Evolutionary conservation across 2,329 filamentous ascomycete genomes (phyloP).

Genomic region (Neophaeococcomyces mojaviensis): DNA sequence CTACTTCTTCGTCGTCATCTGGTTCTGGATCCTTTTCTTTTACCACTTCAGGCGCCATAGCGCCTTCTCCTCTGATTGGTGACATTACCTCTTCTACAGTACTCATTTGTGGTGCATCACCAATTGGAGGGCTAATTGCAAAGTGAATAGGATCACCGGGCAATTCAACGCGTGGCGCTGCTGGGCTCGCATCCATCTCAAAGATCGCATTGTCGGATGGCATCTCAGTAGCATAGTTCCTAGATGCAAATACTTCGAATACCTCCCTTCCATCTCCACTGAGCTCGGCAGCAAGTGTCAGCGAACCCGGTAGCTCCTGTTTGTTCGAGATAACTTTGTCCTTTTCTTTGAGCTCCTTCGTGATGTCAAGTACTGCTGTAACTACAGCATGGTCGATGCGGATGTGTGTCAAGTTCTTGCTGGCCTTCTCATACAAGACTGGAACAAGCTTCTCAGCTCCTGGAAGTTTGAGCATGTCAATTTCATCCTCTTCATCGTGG

Average conservation of each 20-base stretch:
- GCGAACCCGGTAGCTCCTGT: conserved; percentile 14
- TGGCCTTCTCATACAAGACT: conserved; percentile 40
- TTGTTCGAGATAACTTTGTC: conserved; percentile 24
- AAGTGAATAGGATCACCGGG: conserved; percentile 30
- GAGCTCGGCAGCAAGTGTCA: conserved; percentile 24
- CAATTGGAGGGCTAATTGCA: conserved; percentile 27
- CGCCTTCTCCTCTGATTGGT: conserved; percentile 21
- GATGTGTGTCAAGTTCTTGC: conserved; percentile 45
- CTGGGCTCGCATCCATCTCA: conserved; percentile 33
- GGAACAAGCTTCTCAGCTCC: conserved; percentile 50
- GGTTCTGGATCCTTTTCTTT: neutral
- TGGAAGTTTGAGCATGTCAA: conserved; percentile 31
- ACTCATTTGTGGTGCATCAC: conserved; percentile 28
- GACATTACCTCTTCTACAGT: conserved; percentile 15
- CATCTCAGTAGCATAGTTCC: conserved; percentile 27
- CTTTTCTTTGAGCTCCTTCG: conserved; percentile 6
- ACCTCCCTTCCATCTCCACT: conserved; percentile 21
- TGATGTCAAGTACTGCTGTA: conserved; percentile 36
- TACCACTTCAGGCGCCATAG: conserved; percentile 21
- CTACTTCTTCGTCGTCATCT: conserved; percentile 6
- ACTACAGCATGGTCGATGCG: conserved; percentile 49
- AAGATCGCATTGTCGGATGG: conserved; percentile 27
- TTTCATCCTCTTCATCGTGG: conserved; percentile 17
- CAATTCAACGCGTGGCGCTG: conserved; percentile 29
- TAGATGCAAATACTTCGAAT: conserved; percentile 17